phyloP scores from a whole-genome alignment of 441 rosid species.

The Jatropha multifida region DNA sequence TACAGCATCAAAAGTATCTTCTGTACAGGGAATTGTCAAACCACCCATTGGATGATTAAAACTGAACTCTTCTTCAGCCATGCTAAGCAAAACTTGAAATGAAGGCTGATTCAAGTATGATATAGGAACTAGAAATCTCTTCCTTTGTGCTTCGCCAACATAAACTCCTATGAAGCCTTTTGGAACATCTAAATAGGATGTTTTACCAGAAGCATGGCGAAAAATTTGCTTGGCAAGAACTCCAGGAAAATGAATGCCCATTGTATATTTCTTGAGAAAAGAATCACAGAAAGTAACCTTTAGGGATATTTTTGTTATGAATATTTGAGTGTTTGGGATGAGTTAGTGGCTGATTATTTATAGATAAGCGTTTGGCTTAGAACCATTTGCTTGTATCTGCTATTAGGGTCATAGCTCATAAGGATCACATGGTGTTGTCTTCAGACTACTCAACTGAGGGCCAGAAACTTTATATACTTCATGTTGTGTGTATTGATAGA shows the following conservation, averaged over 20 bases:
- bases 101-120: slow-evolving; percentile 36
- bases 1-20: slow-evolving; percentile 46
- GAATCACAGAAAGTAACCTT: not conserved
- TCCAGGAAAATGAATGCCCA: not conserved
- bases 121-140: slow-evolving; percentile 35
- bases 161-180: slow-evolving; percentile 49
- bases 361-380: not conserved
- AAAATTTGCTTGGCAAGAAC: slow-evolving; percentile 1
- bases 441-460: not conserved
- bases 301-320: not conserved
- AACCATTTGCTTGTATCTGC: not conserved
- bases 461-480: not conserved
- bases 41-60: slow-evolving; percentile 60
- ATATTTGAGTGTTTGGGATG: not conserved
- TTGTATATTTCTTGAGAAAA: not conserved
- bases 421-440: slow-evolving; percentile 5
- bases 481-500: not conserved
- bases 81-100: slow-evolving; percentile 31
- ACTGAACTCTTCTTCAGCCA: slow-evolving; percentile 45
- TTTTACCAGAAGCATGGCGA: not conserved
- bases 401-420: not conserved
- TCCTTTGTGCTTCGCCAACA: slow-evolving; percentile 44
- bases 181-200: slow-evolving; percentile 18
- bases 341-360: not conserved
- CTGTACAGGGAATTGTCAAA: slow-evolving; percentile 53